A percentile compares a stretch with the other conserved stretches of the same genome.
Conservation (phyloP, 1,284 basidiomycete genomes). For the Irpex sp. region DNA sequence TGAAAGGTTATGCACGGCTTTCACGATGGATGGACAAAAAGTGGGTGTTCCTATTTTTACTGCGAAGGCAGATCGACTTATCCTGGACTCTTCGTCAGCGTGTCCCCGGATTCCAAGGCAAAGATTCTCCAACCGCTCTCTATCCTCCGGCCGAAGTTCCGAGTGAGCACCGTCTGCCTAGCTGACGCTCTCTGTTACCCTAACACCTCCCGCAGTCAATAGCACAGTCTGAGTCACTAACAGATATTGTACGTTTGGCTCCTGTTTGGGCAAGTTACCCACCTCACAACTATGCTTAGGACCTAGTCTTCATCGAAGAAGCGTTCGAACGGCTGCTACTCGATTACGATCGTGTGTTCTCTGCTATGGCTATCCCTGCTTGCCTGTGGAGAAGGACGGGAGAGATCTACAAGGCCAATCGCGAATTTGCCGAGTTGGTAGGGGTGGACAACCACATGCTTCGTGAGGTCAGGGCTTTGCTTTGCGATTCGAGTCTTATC, state of each 20-base stretch:
- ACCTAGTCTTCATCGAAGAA: slow-evolving; percentile 97
- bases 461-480: slow-evolving; percentile 56
- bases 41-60: slow-evolving; percentile 36
- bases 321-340: slow-evolving; percentile 93
- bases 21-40: slow-evolving; percentile 95
- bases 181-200: slow-evolving; percentile 5
- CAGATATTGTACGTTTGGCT: slow-evolving; percentile 65
- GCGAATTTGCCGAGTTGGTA: slow-evolving; percentile 88
- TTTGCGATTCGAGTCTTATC: slow-evolving; percentile 5
- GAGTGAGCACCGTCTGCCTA: slow-evolving; percentile 43
- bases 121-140: slow-evolving; percentile 88
- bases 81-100: slow-evolving; percentile 38
- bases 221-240: slow-evolving; percentile 72
- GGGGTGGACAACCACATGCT: slow-evolving; percentile 81
- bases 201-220: slow-evolving; percentile 54
- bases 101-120: slow-evolving; percentile 87
- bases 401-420: slow-evolving; percentile 97
- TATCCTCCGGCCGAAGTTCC: slow-evolving; percentile 90
- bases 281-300: slow-evolving; percentile 36
- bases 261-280: slow-evolving; percentile 3
- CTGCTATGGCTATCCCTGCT: slow-evolving; percentile 93
- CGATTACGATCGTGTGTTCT: slow-evolving; percentile 95
- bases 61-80: slow-evolving; percentile 1
- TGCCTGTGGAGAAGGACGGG: slow-evolving; percentile 97
- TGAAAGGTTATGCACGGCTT: slow-evolving; percentile 87